Conservation (phyloP, 2,329 filamentous ascomycete genomes). For the Penicillium sp. region DNA sequence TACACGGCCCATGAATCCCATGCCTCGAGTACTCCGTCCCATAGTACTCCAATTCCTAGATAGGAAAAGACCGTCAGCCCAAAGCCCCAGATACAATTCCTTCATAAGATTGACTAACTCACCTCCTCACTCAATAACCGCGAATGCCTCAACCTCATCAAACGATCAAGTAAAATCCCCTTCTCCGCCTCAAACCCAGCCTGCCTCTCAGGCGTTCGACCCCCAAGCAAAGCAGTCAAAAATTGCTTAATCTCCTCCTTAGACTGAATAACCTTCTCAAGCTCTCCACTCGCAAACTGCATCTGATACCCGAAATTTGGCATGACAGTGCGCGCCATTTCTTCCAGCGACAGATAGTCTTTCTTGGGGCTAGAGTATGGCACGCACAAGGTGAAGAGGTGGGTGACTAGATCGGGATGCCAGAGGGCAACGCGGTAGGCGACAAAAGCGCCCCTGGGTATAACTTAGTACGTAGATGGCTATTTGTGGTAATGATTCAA, state of each 20-base stretch:
- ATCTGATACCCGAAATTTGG: slow-evolving; percentile 82
- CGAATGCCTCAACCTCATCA: slow-evolving; percentile 58
- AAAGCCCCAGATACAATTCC: not conserved
- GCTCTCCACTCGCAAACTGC: slow-evolving; percentile 68
- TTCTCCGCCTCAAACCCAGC: slow-evolving; percentile 57
- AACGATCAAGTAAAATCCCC: slow-evolving; percentile 64
- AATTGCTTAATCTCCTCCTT: slow-evolving; percentile 67
- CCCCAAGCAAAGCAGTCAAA: slow-evolving; percentile 70
- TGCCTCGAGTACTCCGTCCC: slow-evolving; percentile 67
- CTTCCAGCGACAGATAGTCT: slow-evolving; percentile 57
- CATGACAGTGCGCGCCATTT: slow-evolving; percentile 56
- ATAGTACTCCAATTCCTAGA: slow-evolving; percentile 72
- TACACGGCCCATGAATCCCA: slow-evolving; percentile 72
- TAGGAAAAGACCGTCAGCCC: not conserved
- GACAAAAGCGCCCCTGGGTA: slow-evolving; percentile 66
- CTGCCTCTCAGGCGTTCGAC: slow-evolving; percentile 56
- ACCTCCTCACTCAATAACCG: slow-evolving; percentile 63
- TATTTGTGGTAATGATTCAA: not conserved
- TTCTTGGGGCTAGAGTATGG: slow-evolving; percentile 63
- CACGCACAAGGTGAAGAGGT: slow-evolving; percentile 78
- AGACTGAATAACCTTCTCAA: slow-evolving; percentile 60
- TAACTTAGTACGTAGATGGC: not conserved
- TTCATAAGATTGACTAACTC: slow-evolving; percentile 12
- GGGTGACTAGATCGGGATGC: slow-evolving; percentile 69
- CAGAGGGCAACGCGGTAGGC: slow-evolving; percentile 73